These are phyloP conservation scores for Hypholoma sublateritium DNA, from an alignment of 768 basidiomycete genomes.

Conservation along the genomic window DNA sequence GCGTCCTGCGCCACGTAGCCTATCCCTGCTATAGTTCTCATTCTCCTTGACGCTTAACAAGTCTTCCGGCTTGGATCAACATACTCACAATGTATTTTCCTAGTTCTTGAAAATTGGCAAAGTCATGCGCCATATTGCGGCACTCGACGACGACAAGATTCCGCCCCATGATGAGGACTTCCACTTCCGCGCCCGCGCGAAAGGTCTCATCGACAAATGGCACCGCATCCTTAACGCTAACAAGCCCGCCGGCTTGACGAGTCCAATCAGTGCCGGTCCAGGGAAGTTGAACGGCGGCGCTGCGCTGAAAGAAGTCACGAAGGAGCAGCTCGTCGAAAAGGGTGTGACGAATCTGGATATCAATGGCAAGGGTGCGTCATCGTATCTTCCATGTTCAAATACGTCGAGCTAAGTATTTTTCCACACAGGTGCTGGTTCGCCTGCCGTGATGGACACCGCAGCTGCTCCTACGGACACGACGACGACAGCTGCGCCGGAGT, in stretches of 20 bases:
- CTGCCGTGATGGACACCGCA: background rate
- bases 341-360: constrained; percentile 32
- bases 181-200: constrained; percentile 71
- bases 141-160: constrained; percentile 51
- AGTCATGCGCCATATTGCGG: constrained; percentile 86
- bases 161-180: constrained; percentile 63
- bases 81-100: background rate
- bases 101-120: constrained; percentile 83
- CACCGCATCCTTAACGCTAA: constrained; percentile 49
- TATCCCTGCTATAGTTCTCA: no score
- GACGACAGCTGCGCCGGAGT: background rate
- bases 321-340: constrained; percentile 25
- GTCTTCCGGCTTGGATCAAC: background rate
- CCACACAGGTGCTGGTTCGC: constrained; percentile 1
- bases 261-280: background rate
- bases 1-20: no score
- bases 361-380: constrained; percentile 31
- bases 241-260: constrained; percentile 20
- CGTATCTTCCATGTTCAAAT: no score
- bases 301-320: background rate
- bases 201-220: constrained; percentile 71
- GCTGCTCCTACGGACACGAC: background rate
- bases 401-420: background rate
- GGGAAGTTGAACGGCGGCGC: constrained; percentile 7
- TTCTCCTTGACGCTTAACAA: no score